These are phyloP conservation scores for Hyphopichia homilentoma DNA, from an alignment of 805 yeast genomes.

Conservation along the genomic window DNA sequence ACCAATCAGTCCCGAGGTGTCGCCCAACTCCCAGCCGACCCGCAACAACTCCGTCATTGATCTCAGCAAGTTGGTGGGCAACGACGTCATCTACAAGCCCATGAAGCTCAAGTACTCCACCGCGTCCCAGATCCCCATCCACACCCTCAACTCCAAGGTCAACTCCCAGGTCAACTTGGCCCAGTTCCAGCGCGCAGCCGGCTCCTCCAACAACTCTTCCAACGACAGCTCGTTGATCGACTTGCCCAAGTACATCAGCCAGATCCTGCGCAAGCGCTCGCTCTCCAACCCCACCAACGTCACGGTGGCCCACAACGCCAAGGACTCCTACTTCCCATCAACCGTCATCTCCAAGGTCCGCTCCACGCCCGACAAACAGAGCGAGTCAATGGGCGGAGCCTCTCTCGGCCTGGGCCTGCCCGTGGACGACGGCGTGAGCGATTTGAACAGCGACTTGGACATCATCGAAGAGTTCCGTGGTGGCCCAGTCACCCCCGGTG, in stretches of 20 bases:
- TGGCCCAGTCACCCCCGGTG: constrained; percentile 2
- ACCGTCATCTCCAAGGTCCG: constrained; percentile 6
- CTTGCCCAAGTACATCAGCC: constrained; percentile 14
- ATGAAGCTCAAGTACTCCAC: constrained; percentile 35
- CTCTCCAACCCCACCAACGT: constrained; percentile 19
- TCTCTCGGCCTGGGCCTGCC: constrained; percentile 6
- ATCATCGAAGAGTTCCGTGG: constrained; percentile 15
- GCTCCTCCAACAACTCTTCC: constrained; percentile 9
- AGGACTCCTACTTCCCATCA: constrained; percentile 27
- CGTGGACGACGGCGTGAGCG: constrained; percentile 5
- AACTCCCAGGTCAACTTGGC: constrained; percentile 37
- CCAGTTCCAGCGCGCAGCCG: constrained; percentile 11
- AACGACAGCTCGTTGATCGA: constrained; percentile 21
- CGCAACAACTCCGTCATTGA: constrained; percentile 39
- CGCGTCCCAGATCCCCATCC: constrained; percentile 37
- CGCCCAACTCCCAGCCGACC: constrained; percentile 40
- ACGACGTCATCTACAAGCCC: constrained; percentile 36
- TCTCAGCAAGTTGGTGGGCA: constrained; percentile 28
- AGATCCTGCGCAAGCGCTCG: constrained; percentile 16
- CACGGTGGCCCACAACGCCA: constrained; percentile 11
- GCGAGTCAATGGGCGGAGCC: not conserved
- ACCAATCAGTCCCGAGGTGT: constrained; percentile 39
- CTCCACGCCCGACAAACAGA: constrained; percentile 3
- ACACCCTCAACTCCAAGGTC: constrained; percentile 34
- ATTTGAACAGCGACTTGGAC: constrained; percentile 11